These are phyloP conservation scores for Monosporozyma servazzii DNA, from an alignment of 805 yeast genomes.

Conservation along the genomic window DNA sequence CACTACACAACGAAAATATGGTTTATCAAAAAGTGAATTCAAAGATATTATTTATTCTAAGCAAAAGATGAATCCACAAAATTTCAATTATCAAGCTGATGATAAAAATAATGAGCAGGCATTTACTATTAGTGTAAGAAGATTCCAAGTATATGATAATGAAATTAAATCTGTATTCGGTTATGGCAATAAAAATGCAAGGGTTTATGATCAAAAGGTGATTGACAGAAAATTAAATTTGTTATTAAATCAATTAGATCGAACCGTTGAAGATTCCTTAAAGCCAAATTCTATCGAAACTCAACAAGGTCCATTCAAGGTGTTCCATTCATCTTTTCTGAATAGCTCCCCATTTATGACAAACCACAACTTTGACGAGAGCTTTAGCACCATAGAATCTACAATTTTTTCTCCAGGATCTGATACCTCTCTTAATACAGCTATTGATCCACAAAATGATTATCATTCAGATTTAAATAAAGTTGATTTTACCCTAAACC, in stretches of 20 bases:
- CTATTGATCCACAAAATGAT: not conserved
- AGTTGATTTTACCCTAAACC: not conserved
- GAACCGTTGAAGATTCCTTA: constrained; percentile 2
- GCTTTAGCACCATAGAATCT: not conserved
- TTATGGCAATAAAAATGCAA: not conserved
- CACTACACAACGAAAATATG: not conserved
- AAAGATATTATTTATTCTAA: constrained; percentile 14
- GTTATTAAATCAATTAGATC: constrained; percentile 10
- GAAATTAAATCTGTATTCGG: constrained; percentile 20
- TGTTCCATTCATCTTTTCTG: not conserved
- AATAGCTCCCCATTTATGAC: not conserved
- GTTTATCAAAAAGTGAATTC: constrained; percentile 15
- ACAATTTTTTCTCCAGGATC: not conserved
- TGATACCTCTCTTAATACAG: not conserved
- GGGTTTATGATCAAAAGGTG: constrained; percentile 13
- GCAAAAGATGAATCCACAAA: not conserved
- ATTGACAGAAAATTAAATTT: constrained; percentile 16
- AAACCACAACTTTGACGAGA: not conserved
- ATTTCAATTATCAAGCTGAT: not conserved
- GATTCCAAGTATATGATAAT: constrained; percentile 26
- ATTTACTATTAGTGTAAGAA: constrained; percentile 25
- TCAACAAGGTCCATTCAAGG: constrained; percentile 15
- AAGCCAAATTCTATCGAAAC: not conserved
- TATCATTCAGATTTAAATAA: not conserved
- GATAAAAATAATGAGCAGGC: constrained; percentile 5